phyloP scores from a whole-genome alignment of 306 rosid species.

The Medicago arabica region DNA sequence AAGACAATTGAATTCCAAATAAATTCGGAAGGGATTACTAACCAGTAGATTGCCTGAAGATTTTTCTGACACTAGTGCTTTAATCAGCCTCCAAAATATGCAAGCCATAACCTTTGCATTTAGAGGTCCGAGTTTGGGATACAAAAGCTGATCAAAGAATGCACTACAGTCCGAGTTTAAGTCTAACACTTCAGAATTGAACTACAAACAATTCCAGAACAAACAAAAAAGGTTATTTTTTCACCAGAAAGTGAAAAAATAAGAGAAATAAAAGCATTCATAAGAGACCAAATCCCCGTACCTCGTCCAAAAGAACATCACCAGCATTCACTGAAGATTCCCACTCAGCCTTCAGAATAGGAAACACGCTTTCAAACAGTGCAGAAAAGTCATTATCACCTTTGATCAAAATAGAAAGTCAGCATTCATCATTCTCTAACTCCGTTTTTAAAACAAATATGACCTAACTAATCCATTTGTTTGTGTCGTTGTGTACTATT shows the following conservation, averaged over 20 bases:
- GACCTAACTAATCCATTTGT: not conserved
- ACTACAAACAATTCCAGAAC: slow-evolving; percentile 54
- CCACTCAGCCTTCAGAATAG: slow-evolving; percentile 79
- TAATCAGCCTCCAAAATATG: slow-evolving; percentile 78
- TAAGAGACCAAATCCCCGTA: slow-evolving; percentile 33
- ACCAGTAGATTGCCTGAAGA: slow-evolving; percentile 65
- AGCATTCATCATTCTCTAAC: slow-evolving; percentile 35
- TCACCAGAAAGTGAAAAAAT: slow-evolving; percentile 8
- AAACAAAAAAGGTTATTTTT: slow-evolving; percentile 13
- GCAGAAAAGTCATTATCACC: slow-evolving; percentile 49
- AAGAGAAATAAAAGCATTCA: slow-evolving; percentile 16
- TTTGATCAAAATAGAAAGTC: slow-evolving; percentile 40
- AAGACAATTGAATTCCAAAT: not conserved
- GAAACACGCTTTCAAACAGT: slow-evolving; percentile 59
- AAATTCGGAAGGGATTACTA: slow-evolving; percentile 45
- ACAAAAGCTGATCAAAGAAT: slow-evolving; percentile 57
- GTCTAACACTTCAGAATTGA: slow-evolving; percentile 59
- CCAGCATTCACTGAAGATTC: slow-evolving; percentile 53
- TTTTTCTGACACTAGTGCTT: slow-evolving; percentile 49
- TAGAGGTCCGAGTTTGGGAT: slow-evolving; percentile 51
- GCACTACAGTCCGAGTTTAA: slow-evolving; percentile 72
- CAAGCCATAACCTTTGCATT: slow-evolving; percentile 65
- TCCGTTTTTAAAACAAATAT: not conserved
- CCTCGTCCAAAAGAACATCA: slow-evolving; percentile 65
- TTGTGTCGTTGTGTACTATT: not conserved